These are phyloP conservation scores for Agrocybe praecox DNA, from an alignment of 768 basidiomycete species.

Conservation along the genomic window DNA sequence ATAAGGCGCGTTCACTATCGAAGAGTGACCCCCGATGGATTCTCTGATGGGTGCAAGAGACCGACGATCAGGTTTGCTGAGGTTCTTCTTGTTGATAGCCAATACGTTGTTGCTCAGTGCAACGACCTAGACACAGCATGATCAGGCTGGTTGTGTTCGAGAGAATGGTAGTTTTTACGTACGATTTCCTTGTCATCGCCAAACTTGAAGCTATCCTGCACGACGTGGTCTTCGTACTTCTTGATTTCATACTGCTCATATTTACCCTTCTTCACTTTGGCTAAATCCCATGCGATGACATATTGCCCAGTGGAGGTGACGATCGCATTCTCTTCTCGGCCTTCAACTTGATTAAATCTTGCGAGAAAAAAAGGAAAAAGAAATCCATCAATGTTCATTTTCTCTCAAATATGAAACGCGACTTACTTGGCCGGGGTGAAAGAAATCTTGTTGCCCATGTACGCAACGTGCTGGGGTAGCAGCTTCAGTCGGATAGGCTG, in stretches of 20 bases:
- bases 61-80: constrained; percentile 79
- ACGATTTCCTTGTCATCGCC: constrained; percentile 97
- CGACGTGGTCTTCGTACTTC: constrained; percentile 91
- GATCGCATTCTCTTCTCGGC: constrained; percentile 90
- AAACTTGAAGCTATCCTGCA: constrained; percentile 98
- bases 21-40: constrained; percentile 46
- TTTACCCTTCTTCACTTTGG: constrained; percentile 90
- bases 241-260: constrained; percentile 95
- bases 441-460: constrained; percentile 84
- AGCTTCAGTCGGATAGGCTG: constrained; percentile 87
- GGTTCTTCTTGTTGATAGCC: constrained; percentile 90
- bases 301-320: constrained; percentile 92
- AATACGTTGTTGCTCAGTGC: constrained; percentile 94
- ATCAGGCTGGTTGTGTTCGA: not conserved
- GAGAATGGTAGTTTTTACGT: constrained; percentile 28
- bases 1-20: constrained; percentile 71
- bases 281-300: constrained; percentile 97
- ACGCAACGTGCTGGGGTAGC: constrained; percentile 89
- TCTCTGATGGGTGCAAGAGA: constrained; percentile 53
- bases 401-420: constrained; percentile 3
- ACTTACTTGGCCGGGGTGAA: constrained; percentile 92
- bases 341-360: constrained; percentile 92
- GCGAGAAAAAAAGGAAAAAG: constrained; percentile 4
- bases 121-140: constrained; percentile 68
- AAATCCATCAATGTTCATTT: not conserved